Evolutionary conservation across 495 filamentous ascomycete species (phyloP).

Genomic region (Annulohypoxylon moriforme): DNA sequence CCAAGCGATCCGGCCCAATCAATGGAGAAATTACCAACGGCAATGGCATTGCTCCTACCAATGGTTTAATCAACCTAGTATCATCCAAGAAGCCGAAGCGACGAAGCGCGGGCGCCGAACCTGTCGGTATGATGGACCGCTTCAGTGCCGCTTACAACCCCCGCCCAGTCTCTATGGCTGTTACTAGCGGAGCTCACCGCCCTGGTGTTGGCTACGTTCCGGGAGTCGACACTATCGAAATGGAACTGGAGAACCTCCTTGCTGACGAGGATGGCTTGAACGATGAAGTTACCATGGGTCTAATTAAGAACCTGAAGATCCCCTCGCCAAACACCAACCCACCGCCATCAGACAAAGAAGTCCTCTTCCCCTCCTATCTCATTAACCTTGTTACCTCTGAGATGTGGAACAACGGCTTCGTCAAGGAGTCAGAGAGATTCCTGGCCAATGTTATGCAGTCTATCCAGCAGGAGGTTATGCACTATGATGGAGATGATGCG

Average conservation of each 20-base stretch:
- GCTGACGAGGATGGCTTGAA: slow-evolving; percentile 96
- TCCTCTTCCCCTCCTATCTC: slow-evolving; percentile 96
- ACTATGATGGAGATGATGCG: slow-evolving; percentile 96
- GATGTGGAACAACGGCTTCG: slow-evolving; percentile 99
- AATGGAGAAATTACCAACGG: slow-evolving; percentile 83
- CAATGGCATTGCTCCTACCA: slow-evolving; percentile 63
- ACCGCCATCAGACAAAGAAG: slow-evolving; percentile 95
- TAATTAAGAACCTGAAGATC: slow-evolving; percentile 96
- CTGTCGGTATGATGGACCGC: slow-evolving; percentile 77
- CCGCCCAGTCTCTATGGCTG: slow-evolving; percentile 92
- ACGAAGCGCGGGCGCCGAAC: slow-evolving; percentile 92
- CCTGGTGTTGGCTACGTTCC: slow-evolving; percentile 76
- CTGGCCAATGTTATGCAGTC: slow-evolving; percentile 99
- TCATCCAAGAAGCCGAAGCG: slow-evolving; percentile 97
- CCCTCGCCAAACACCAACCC: slow-evolving; percentile 85
- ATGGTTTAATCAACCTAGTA: slow-evolving; percentile 93
- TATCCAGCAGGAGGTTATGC: slow-evolving; percentile 99
- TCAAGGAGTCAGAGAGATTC: slow-evolving; percentile 99
- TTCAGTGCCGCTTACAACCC: slow-evolving; percentile 94
- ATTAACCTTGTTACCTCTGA: slow-evolving; percentile 99
- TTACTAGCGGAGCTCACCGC: slow-evolving; percentile 67
- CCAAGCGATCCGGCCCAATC: slow-evolving; percentile 71
- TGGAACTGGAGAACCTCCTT: slow-evolving; percentile 91
- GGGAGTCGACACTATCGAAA: slow-evolving; percentile 87
- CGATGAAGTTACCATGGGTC: slow-evolving; percentile 93